Evolutionary conservation across 371 early-diverging fungal species (phyloP).

Genomic region (Apophysomyces ossiformis): DNA sequence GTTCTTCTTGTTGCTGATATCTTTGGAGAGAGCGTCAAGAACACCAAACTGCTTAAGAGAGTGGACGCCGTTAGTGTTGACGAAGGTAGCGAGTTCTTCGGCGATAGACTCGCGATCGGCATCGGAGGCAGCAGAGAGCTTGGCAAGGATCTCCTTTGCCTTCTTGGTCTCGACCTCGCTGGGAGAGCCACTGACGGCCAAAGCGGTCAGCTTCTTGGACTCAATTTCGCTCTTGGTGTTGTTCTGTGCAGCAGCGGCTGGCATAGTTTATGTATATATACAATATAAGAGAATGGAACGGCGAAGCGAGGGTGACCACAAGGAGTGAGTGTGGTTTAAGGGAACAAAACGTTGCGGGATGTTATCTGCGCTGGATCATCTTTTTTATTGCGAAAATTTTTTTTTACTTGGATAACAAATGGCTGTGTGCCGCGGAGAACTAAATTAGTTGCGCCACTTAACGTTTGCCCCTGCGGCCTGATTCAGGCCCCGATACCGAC

Average conservation of each 20-base stretch:
- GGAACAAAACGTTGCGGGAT: background rate
- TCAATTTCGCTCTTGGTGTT: conserved; percentile 15
- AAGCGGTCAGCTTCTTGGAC: conserved; percentile 28
- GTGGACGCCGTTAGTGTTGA: conserved; percentile 56
- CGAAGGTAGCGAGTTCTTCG: conserved; percentile 42
- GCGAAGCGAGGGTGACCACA: conserved; percentile 7
- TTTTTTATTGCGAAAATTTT: conserved; percentile 3
- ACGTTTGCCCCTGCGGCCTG: background rate
- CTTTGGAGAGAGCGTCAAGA: conserved; percentile 58
- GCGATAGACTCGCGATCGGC: conserved; percentile 38
- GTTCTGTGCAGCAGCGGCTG: conserved; percentile 20
- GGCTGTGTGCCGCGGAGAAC: conserved; percentile 3
- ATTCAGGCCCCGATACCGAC: background rate
- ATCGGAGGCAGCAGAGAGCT: conserved; percentile 33
- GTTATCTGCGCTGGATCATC: conserved; percentile 3
- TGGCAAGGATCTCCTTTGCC: conserved; percentile 43
- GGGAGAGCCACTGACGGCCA: conserved; percentile 23
- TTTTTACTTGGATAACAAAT: conserved; percentile 1
- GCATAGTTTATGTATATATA: background rate
- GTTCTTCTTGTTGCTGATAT: conserved; percentile 70
- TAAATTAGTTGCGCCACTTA: background rate
- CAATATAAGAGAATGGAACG: conserved; percentile 3
- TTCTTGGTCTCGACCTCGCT: conserved; percentile 31
- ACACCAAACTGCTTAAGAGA: conserved; percentile 61
- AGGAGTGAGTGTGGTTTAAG: conserved; percentile 2